A percentile compares a stretch with the other conserved stretches of the same genome.
phyloP scores from a whole-genome alignment of 1,284 basidiomycete genomes.

The Malassezia obtusa region DNA sequence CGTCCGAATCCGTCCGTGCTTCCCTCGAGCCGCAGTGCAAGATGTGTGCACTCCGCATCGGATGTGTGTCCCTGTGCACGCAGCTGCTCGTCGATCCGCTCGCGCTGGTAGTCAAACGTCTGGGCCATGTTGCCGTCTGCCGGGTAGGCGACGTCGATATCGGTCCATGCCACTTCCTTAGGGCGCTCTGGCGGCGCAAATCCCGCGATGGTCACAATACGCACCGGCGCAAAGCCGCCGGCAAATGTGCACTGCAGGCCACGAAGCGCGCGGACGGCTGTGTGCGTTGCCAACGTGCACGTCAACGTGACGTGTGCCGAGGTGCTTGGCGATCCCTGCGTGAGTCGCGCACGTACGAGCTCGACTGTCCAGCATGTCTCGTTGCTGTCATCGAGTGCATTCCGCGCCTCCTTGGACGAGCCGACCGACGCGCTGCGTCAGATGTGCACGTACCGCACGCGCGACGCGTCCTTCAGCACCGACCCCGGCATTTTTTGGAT shows the following conservation, averaged over 20 bases:
- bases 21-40: constrained; percentile 8
- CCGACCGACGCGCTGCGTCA: constrained; percentile 6
- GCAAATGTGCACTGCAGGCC: constrained; percentile 7
- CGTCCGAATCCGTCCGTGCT: constrained; percentile 18
- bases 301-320: not conserved
- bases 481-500: constrained; percentile 48
- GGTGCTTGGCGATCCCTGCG: constrained; percentile 5
- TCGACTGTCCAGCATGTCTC: constrained; percentile 17
- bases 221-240: constrained; percentile 13
- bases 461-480: constrained; percentile 2
- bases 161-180: not conserved
- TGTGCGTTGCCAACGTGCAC: not conserved
- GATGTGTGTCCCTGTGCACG: no score
- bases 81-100: not conserved
- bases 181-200: not conserved
- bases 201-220: not conserved
- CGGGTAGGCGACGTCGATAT: constrained; percentile 2
- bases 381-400: not conserved
- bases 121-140: constrained; percentile 12
- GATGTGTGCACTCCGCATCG: not conserved
- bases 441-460: not conserved
- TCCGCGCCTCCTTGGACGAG: constrained; percentile 7
- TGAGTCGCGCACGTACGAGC: constrained; percentile 1
- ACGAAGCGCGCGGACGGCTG: not conserved
- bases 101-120: not conserved